These are phyloP conservation scores for Vachellia collinsii DNA, from an alignment of 306 rosid genomes.

Conservation along the genomic window DNA sequence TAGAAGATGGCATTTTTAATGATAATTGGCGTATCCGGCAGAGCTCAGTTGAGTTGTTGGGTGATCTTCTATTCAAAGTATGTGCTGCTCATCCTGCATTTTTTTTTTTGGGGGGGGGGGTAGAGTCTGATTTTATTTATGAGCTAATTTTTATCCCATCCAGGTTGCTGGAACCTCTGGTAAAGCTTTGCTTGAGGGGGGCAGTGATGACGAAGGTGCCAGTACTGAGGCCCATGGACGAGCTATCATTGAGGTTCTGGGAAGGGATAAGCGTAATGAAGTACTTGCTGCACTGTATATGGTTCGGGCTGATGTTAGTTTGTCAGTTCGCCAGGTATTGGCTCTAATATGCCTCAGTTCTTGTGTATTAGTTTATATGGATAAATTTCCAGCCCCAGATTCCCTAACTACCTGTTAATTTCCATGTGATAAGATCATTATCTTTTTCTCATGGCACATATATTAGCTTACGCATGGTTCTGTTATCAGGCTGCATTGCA, in stretches of 20 bases:
- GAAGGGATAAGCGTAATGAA: slow-evolving; percentile 89
- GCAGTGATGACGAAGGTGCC: slow-evolving; percentile 99
- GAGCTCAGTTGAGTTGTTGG: slow-evolving; percentile 95
- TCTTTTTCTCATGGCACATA: not conserved
- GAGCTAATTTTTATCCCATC: slow-evolving; percentile 28
- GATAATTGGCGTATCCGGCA: slow-evolving; percentile 98
- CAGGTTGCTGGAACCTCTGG: slow-evolving; percentile 99
- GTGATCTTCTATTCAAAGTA: slow-evolving; percentile 96
- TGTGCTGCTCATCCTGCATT: slow-evolving; percentile 27
- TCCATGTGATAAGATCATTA: not conserved
- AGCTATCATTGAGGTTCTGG: slow-evolving; percentile 93
- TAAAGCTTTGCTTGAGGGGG: slow-evolving; percentile 98
- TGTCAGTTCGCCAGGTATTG: slow-evolving; percentile 97
- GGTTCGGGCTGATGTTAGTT: slow-evolving; percentile 96
- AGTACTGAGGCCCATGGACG: slow-evolving; percentile 99
- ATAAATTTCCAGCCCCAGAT: not conserved
- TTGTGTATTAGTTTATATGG: not conserved
- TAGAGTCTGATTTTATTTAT: slow-evolving; percentile 17
- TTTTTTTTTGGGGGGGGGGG: not conserved
- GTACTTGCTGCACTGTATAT: slow-evolving; percentile 92
- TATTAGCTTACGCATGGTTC: not conserved
- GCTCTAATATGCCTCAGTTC: not conserved
- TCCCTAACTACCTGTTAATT: not conserved
- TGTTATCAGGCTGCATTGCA: slow-evolving; percentile 88
- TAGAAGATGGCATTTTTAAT: slow-evolving; percentile 96